Evolutionary conservation across 805 yeast genomes (phyloP).

Genomic region (Metschnikowia henanensis): DNA sequence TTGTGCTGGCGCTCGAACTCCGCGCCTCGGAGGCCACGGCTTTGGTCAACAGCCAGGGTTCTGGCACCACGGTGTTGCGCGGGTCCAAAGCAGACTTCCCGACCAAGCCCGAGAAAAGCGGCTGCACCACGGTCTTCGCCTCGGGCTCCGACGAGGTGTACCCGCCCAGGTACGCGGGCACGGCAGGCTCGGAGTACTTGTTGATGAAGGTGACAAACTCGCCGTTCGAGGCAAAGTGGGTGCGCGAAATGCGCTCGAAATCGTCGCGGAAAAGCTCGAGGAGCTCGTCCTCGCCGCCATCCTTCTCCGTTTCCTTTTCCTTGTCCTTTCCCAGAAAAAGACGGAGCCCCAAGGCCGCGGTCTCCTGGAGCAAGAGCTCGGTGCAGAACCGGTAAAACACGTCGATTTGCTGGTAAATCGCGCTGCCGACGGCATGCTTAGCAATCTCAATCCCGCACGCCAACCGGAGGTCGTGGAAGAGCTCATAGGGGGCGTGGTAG

Average conservation of each 20-base stretch:
- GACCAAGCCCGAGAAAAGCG: slow-evolving; percentile 75
- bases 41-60: slow-evolving; percentile 64
- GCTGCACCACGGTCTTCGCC: slow-evolving; percentile 61
- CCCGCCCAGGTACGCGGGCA: slow-evolving; percentile 24
- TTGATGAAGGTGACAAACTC: slow-evolving; percentile 51
- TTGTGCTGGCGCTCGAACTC: slow-evolving; percentile 22
- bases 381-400: slow-evolving; percentile 60
- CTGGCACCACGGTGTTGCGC: slow-evolving; percentile 66
- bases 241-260: slow-evolving; percentile 56
- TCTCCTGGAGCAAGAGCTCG: slow-evolving; percentile 64
- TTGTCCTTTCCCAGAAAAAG: slow-evolving; percentile 15
- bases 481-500: slow-evolving; percentile 50
- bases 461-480: slow-evolving; percentile 68
- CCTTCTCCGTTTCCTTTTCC: neutral
- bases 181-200: slow-evolving; percentile 32
- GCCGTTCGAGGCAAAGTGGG: slow-evolving; percentile 52
- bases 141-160: slow-evolving; percentile 28
- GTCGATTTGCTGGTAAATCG: slow-evolving; percentile 54
- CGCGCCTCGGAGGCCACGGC: slow-evolving; percentile 40
- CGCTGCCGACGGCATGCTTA: slow-evolving; percentile 48
- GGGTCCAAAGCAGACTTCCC: slow-evolving; percentile 74
- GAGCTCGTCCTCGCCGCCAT: slow-evolving; percentile 18
- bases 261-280: slow-evolving; percentile 51
- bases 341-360: slow-evolving; percentile 41
- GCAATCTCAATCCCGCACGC: slow-evolving; percentile 51